Evolutionary conservation across 169 alveolate genomes (phyloP).

Genomic region (Plasmodium fragile): DNA sequence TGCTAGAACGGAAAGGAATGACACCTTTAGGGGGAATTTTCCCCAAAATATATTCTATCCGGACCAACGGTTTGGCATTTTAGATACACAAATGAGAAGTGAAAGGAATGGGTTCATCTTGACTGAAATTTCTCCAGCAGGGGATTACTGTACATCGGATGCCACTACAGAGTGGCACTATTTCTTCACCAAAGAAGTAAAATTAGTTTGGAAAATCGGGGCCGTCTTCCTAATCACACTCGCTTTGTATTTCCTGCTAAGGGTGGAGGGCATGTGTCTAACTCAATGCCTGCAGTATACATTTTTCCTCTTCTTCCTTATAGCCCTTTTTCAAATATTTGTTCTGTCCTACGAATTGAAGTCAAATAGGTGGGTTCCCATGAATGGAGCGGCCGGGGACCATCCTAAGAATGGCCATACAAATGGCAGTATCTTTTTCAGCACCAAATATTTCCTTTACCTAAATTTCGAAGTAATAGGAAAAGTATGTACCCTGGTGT

Average conservation of each 20-base stretch:
- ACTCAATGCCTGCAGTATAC: constrained; percentile 30
- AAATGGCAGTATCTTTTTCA: constrained; percentile 4
- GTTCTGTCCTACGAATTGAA: constrained; percentile 1
- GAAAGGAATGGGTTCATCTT: not conserved
- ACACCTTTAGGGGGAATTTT: not conserved
- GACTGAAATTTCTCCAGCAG: not conserved
- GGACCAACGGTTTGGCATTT: not conserved
- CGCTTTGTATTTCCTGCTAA: constrained; percentile 28
- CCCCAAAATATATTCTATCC: not conserved
- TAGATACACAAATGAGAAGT: not conserved
- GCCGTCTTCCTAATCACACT: constrained; percentile 12
- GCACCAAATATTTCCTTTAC: constrained; percentile 33
- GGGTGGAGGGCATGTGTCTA: constrained; percentile 47
- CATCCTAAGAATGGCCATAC: not conserved
- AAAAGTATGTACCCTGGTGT: constrained; percentile 21
- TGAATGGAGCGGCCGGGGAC: not conserved
- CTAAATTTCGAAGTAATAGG: constrained; percentile 22
- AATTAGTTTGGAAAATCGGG: not conserved
- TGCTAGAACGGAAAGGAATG: not conserved
- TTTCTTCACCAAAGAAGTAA: constrained; percentile 38
- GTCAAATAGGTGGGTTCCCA: not conserved
- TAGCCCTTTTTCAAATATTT: constrained; percentile 15
- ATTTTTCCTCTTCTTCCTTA: constrained; percentile 11
- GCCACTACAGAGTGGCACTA: not conserved
- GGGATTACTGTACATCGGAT: constrained; percentile 17